Percentiles rank a stretch among this genome's conserved stretches.
Evolutionary conservation across 1,284 basidiomycete genomes (phyloP).

Genomic region (Anthracocystis setariae): DNA sequence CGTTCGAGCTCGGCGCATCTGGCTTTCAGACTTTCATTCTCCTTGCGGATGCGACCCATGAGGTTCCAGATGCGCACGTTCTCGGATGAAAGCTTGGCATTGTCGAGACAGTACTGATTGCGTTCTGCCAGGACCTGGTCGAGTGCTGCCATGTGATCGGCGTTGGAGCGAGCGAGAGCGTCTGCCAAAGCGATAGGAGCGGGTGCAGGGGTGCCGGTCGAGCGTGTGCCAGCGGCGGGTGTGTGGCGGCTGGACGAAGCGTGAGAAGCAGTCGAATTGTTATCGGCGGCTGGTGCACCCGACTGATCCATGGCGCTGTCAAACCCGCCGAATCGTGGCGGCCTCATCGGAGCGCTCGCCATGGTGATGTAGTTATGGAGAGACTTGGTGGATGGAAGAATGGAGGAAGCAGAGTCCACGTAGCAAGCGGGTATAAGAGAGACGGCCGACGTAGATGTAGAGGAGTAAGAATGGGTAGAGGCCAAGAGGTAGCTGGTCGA

Average conservation of each 20-base stretch:
- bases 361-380: slow-evolving; percentile 7
- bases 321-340: slow-evolving; percentile 41
- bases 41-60: slow-evolving; percentile 58
- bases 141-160: slow-evolving; percentile 50
- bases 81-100: slow-evolving; percentile 56
- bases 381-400: neutral
- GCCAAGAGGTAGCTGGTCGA: too few species aligned
- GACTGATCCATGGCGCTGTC: slow-evolving; percentile 26
- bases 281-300: slow-evolving; percentile 15
- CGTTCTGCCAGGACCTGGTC: slow-evolving; percentile 60
- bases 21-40: slow-evolving; percentile 59
- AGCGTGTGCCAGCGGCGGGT: slow-evolving; percentile 32
- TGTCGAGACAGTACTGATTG: slow-evolving; percentile 56
- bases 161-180: slow-evolving; percentile 42
- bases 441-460: neutral
- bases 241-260: slow-evolving; percentile 38
- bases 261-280: slow-evolving; percentile 40
- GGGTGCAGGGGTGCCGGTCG: slow-evolving; percentile 25
- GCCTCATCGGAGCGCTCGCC: slow-evolving; percentile 35
- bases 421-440: neutral
- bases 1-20: slow-evolving; percentile 38
- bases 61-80: slow-evolving; percentile 64
- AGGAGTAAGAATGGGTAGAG: too few species aligned
- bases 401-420: neutral
- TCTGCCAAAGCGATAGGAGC: slow-evolving; percentile 54